Percentiles rank a stretch among this genome's conserved stretches.
Conservation (phyloP, 2,329 filamentous ascomycete species). For the Diplodia intermedia region DNA sequence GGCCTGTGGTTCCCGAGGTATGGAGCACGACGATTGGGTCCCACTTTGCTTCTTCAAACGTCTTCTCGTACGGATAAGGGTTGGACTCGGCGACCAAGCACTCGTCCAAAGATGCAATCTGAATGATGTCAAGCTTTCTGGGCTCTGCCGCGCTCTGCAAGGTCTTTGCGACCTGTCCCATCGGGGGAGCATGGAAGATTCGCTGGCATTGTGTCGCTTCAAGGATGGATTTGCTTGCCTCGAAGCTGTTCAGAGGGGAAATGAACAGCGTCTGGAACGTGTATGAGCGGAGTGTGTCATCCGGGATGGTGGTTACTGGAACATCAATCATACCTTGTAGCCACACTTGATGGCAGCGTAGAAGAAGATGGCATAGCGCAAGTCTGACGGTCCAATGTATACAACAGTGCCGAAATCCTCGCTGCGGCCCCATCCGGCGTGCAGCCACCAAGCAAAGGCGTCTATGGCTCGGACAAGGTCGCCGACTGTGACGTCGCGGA, state of each 20-base stretch:
- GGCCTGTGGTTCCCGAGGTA: conserved; percentile 46
- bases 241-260: conserved; percentile 36
- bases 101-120: conserved; percentile 14
- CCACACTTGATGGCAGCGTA: conserved; percentile 39
- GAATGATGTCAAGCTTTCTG: conserved; percentile 19
- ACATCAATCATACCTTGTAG: conserved; percentile 35
- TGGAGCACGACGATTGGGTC: conserved; percentile 43
- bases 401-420: neutral
- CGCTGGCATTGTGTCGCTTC: conserved; percentile 30
- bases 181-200: neutral
- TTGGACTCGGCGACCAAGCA: neutral
- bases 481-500: neutral
- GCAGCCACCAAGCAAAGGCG: conserved; percentile 1
- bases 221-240: conserved; percentile 33
- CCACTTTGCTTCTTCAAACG: conserved; percentile 38
- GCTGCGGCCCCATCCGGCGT: neutral
- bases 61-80: conserved; percentile 34
- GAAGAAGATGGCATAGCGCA: conserved; percentile 30
- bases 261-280: conserved; percentile 31
- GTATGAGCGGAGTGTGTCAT: neutral
- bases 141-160: conserved; percentile 31
- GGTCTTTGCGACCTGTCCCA: conserved; percentile 29
- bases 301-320: neutral
- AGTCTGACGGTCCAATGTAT: neutral
- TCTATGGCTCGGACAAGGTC: neutral